Conservation (phyloP, 306 rosid genomes). For the Castanea sativa region DNA sequence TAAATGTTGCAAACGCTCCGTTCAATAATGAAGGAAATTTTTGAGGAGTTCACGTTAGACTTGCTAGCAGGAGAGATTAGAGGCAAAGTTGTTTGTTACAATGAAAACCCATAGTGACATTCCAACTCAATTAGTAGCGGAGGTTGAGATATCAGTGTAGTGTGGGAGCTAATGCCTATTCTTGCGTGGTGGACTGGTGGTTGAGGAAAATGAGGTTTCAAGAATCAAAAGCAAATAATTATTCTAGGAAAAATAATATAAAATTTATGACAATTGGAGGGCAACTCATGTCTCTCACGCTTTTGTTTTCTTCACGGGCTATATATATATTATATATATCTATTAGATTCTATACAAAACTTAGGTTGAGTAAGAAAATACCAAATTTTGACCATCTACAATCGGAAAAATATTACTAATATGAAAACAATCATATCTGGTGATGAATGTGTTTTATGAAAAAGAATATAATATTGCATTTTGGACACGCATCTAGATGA, state of each 20-base stretch:
- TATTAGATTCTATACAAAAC: background rate
- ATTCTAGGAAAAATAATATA: slow-evolving; percentile 15
- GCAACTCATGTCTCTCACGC: background rate
- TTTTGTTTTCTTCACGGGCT: slow-evolving; percentile 3
- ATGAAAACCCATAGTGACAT: slow-evolving; percentile 1
- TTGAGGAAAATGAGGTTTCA: slow-evolving; percentile 21
- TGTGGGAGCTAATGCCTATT: slow-evolving; percentile 35
- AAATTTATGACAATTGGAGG: slow-evolving; percentile 6
- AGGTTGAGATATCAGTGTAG: slow-evolving; percentile 40
- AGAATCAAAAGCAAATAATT: background rate
- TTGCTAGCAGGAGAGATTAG: background rate
- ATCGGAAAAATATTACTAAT: background rate
- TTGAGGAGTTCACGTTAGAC: background rate
- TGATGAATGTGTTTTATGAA: slow-evolving; percentile 20
- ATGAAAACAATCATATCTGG: background rate
- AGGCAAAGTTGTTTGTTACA: background rate
- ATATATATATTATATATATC: too few species aligned
- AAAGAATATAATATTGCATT: slow-evolving; percentile 11
- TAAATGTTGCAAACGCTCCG: slow-evolving; percentile 23
- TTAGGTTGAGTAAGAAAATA: background rate
- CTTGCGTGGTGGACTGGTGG: slow-evolving; percentile 15
- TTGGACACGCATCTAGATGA: slow-evolving; percentile 3
- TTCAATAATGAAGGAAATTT: slow-evolving; percentile 13
- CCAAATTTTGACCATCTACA: slow-evolving; percentile 6
- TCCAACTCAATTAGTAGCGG: slow-evolving; percentile 9